Evolutionary conservation across 2,329 filamentous ascomycete species (phyloP).

Genomic region (Teratosphaeria gauchensis): DNA sequence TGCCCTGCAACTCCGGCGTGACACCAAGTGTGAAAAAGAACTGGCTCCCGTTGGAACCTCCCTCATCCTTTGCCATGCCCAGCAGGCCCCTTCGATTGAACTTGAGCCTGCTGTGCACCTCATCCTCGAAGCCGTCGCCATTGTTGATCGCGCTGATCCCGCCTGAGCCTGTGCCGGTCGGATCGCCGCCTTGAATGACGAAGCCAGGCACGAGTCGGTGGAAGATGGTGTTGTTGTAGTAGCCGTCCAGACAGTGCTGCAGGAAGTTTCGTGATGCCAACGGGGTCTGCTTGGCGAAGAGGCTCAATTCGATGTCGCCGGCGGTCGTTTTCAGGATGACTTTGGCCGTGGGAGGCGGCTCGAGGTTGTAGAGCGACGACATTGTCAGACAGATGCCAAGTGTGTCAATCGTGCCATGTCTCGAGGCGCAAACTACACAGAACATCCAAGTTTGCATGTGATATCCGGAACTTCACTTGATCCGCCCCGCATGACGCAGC

Average conservation of each 20-base stretch:
- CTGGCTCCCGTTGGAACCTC: constrained; percentile 80
- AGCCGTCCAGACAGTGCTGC: constrained; percentile 87
- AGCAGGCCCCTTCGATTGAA: constrained; percentile 85
- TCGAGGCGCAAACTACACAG: background rate
- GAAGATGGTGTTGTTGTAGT: constrained; percentile 90
- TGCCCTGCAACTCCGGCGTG: constrained; percentile 75
- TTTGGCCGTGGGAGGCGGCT: constrained; percentile 87
- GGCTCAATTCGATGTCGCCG: constrained; percentile 81
- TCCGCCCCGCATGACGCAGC: background rate
- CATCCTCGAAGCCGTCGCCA: constrained; percentile 72
- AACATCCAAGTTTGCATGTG: background rate
- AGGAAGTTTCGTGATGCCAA: constrained; percentile 91
- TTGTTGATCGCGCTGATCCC: constrained; percentile 89
- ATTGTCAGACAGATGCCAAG: constrained; percentile 38
- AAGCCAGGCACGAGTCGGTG: constrained; percentile 88
- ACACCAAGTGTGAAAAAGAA: constrained; percentile 88
- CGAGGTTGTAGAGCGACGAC: constrained; percentile 87
- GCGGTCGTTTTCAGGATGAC: constrained; percentile 82
- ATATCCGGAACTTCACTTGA: background rate
- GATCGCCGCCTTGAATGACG: constrained; percentile 89
- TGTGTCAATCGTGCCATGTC: background rate
- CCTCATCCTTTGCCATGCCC: constrained; percentile 90
- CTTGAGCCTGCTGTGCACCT: constrained; percentile 84
- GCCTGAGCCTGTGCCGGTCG: constrained; percentile 82
- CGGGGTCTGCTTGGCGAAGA: constrained; percentile 91